Conservation (phyloP, 106 monocot species). For the Platanthera guangdongensis region DNA sequence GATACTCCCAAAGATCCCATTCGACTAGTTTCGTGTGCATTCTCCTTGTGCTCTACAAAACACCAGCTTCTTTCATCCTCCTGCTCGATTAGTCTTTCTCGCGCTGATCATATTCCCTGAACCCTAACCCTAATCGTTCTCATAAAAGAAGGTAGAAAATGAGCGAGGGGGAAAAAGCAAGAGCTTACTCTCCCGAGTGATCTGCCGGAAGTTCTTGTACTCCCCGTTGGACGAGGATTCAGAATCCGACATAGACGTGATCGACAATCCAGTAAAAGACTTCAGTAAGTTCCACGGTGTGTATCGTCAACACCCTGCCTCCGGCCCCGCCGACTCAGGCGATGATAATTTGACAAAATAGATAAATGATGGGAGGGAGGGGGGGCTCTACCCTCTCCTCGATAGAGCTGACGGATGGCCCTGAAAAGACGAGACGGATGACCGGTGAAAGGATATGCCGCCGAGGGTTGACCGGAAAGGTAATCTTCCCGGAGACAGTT, state of each 20-base stretch:
- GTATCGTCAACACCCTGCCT: not conserved
- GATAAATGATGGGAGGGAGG: not conserved
- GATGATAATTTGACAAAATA: not conserved
- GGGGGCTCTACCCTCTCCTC: not conserved
- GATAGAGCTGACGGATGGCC: not conserved
- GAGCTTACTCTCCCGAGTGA: conserved; percentile 6
- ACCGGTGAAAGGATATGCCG: not conserved
- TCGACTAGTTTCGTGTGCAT: not conserved
- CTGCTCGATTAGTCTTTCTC: too few species aligned
- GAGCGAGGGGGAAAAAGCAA: too few species aligned
- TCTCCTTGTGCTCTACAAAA: not conserved
- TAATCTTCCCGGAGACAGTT: not conserved
- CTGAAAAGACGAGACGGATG: not conserved
- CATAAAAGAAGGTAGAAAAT: too few species aligned
- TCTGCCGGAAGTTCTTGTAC: conserved; percentile 7
- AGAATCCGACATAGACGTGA: conserved; percentile 8
- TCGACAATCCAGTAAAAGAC: not conserved
- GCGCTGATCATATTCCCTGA: not conserved
- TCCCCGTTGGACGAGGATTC: conserved; percentile 4
- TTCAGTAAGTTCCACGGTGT: not conserved
- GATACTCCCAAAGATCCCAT: not conserved
- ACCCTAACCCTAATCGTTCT: not conserved
- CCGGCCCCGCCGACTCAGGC: not conserved
- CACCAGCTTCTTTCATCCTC: too few species aligned
- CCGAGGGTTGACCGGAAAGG: not conserved